Evolutionary conservation across 2,329 filamentous ascomycete species (phyloP), one percentile per base, ranked within the genome.

Genomic region (Colletotrichum liriopes): DNA sequence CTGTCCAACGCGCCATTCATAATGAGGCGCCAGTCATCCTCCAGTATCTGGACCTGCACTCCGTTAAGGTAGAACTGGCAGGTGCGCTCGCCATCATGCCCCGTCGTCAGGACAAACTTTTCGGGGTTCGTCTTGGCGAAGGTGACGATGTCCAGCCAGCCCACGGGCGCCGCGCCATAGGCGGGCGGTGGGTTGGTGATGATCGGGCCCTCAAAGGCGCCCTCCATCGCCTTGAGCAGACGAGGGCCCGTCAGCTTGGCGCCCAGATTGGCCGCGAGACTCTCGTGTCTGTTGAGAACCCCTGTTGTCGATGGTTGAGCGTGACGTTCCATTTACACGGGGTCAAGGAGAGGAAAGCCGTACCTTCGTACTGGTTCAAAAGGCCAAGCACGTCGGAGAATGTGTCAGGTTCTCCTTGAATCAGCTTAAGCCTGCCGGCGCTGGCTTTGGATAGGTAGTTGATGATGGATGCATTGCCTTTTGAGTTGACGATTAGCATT

Each of bases 21-120:
- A 75, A 97, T 95, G 75, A 97, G 85, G 52, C 95, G 89, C 86
- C 92, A 97, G 79, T 98, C 94, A 79, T 97, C 94, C 80, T 97
- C 94, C 23, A 91, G 91, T 73, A 98, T 96, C 83, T 97, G 94
- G 11, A 97, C 92, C 59, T 93, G 90, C 75, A 92, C 89, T 73
- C 95, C 93, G 78, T 95, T 95, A 74, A 94, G 91, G 78, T 92
- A 91, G 81, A 97, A 96, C 74, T 94, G 93, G 79, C 94, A 97
- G 65, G 93, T 91, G 58, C 92, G 89, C 65, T 89, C 84, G 26
- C 93, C 93, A 75, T 93, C 92, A 55, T 90, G 87, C 73, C 89
- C 88, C 69, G 93, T 90, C 66, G 90, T 91, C 63, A 97, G 84
- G 43, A 90, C 88, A 81, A 97, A 96, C 67, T 96, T 93, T 75